Conservation (phyloP, 495 filamentous ascomycete species). For the Penicillium bialowiezense region DNA sequence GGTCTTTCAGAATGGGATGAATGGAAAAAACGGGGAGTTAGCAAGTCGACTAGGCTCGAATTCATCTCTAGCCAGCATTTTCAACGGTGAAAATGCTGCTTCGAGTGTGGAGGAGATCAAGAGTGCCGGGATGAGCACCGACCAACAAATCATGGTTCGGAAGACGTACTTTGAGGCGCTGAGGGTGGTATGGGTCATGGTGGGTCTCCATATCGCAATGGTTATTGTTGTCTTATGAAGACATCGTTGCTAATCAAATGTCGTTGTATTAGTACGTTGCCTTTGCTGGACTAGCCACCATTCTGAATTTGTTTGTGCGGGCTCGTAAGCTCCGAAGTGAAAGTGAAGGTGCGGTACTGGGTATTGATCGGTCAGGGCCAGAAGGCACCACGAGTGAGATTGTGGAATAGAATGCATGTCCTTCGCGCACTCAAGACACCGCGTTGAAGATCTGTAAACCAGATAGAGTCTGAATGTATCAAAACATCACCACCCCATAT, state of each 20-base stretch:
- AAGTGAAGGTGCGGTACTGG: background rate
- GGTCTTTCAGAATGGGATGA: constrained; percentile 50
- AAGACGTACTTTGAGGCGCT: background rate
- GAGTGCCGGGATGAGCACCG: background rate
- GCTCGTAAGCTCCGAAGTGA: background rate
- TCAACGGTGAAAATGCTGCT: constrained; percentile 7
- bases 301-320: background rate
- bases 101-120: constrained; percentile 8
- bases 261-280: constrained; percentile 1
- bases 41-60: background rate
- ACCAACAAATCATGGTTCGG: constrained; percentile 1
- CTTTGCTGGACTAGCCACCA: background rate
- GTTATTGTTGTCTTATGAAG: no score
- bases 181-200: constrained; percentile 4
- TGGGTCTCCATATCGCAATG: background rate
- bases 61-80: background rate
- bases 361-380: background rate
- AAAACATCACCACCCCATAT: no score
- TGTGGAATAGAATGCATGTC: no score
- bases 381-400: background rate
- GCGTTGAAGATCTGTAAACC: no score
- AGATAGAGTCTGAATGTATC: no score
- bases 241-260: background rate
- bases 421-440: no score
- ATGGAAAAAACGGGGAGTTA: background rate